Percentiles rank a stretch among this genome's conserved stretches.
Conservation (phyloP, 176 grass and related monocot genomes). For the Oryza brachyantha region DNA sequence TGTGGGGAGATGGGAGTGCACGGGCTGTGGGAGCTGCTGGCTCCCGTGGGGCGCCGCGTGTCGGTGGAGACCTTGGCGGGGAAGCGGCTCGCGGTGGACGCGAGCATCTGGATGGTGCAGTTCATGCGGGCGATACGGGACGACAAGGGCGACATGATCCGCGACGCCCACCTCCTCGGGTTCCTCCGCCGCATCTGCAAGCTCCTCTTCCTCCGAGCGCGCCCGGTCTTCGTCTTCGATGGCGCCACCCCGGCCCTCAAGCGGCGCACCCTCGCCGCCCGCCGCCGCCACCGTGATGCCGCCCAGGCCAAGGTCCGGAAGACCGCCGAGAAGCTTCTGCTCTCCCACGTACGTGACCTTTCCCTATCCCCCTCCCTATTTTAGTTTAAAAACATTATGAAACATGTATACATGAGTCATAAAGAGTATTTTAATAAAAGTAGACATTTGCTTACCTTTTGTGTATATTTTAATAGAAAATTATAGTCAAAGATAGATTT, state of each 20-base stretch:
- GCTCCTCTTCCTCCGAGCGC: slow-evolving; percentile 80
- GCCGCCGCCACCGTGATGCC: slow-evolving; percentile 73
- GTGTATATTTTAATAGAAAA: no score
- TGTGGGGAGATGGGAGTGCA: slow-evolving; percentile 73
- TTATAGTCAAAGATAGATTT: no score
- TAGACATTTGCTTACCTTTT: no score
- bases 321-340: slow-evolving; percentile 90
- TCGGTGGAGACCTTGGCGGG: slow-evolving; percentile 95
- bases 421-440: no score
- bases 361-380: background rate
- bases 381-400: no score
- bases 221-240: slow-evolving; percentile 90
- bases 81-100: slow-evolving; percentile 80
- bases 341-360: slow-evolving; percentile 58
- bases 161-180: slow-evolving; percentile 78
- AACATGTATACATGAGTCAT: no score
- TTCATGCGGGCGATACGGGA: slow-evolving; percentile 98
- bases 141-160: slow-evolving; percentile 91
- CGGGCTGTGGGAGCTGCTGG: slow-evolving; percentile 84
- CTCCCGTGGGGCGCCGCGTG: slow-evolving; percentile 87
- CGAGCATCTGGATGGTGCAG: slow-evolving; percentile 99
- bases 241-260: slow-evolving; percentile 83
- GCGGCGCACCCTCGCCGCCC: slow-evolving; percentile 69
- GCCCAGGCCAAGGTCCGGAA: slow-evolving; percentile 93
- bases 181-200: slow-evolving; percentile 97